Evolutionary conservation across 805 yeast genomes (phyloP).

Genomic region (Wickerhamomyces queroliae): DNA sequence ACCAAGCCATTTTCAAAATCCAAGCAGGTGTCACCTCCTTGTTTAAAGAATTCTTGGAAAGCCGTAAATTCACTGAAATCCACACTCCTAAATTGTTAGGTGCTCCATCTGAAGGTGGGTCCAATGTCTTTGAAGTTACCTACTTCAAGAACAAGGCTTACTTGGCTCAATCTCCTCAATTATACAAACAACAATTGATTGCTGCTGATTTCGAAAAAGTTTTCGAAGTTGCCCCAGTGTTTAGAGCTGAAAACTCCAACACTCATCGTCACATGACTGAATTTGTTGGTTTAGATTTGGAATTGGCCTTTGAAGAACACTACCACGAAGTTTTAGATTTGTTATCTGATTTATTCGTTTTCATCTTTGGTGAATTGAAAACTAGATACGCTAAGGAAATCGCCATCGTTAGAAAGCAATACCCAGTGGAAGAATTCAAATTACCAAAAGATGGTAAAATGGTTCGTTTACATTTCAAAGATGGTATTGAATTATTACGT

Average conservation of each 20-base stretch:
- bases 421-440: constrained; percentile 96
- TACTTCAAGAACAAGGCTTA: constrained; percentile 92
- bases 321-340: constrained; percentile 82
- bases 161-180: constrained; percentile 97
- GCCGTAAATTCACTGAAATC: constrained; percentile 74
- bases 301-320: constrained; percentile 97
- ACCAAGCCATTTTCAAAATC: constrained; percentile 94
- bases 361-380: constrained; percentile 82
- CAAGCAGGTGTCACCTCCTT: constrained; percentile 84
- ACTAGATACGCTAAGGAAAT: constrained; percentile 77
- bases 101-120: constrained; percentile 97
- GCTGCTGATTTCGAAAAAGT: constrained; percentile 97
- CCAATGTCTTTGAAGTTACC: constrained; percentile 89
- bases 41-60: constrained; percentile 80
- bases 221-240: constrained; percentile 94
- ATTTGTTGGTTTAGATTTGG: constrained; percentile 94
- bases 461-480: constrained; percentile 85
- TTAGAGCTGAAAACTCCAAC: constrained; percentile 98
- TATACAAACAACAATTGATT: constrained; percentile 95
- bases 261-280: constrained; percentile 99
- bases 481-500: constrained; percentile 82
- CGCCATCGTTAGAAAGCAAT: constrained; percentile 85
- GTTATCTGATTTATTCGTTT: constrained; percentile 70
- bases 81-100: constrained; percentile 96
- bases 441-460: constrained; percentile 91